Percentiles rank a stretch among this genome's conserved stretches.
Evolutionary conservation across 2,329 filamentous ascomycete genomes (phyloP).

Genomic region (Colletotrichum kahawae): DNA sequence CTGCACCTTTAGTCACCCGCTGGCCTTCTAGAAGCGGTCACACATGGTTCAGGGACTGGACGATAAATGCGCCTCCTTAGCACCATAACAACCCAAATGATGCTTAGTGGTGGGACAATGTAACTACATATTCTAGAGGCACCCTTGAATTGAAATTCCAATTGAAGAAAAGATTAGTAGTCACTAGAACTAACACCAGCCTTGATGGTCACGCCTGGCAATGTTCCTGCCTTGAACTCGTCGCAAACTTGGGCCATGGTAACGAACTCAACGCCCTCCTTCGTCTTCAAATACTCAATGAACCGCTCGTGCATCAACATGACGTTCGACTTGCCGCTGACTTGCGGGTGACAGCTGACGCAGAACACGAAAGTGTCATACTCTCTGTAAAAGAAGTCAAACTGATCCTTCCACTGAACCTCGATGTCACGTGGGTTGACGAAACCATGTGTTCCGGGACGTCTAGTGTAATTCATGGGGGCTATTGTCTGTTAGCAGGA

Average conservation of each 20-base stretch:
- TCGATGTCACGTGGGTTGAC: slow-evolving; percentile 46
- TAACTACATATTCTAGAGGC: too few species aligned
- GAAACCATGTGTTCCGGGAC: slow-evolving; percentile 36
- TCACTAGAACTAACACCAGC: not conserved
- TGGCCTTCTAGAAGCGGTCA: too few species aligned
- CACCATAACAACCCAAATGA: too few species aligned
- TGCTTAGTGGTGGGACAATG: too few species aligned
- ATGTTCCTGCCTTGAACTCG: slow-evolving; percentile 13
- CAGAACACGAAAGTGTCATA: slow-evolving; percentile 52
- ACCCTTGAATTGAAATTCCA: too few species aligned
- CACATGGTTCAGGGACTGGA: too few species aligned
- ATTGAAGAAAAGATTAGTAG: not conserved
- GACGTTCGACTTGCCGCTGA: slow-evolving; percentile 51
- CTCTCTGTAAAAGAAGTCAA: slow-evolving; percentile 48
- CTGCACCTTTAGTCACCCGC: too few species aligned
- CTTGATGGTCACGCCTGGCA: slow-evolving; percentile 9
- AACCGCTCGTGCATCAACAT: slow-evolving; percentile 50
- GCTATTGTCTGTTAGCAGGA: not conserved
- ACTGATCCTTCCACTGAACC: slow-evolving; percentile 49
- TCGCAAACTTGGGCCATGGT: slow-evolving; percentile 13
- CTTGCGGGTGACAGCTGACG: slow-evolving; percentile 51
- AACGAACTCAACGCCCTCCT: slow-evolving; percentile 46
- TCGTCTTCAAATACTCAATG: slow-evolving; percentile 48
- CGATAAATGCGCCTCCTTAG: too few species aligned
- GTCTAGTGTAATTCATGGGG: not conserved